Evolutionary conservation across 352 stramenopile species (phyloP), one percentile per base, ranked within the genome.

Genomic region (Globisporangium parvum): DNA sequence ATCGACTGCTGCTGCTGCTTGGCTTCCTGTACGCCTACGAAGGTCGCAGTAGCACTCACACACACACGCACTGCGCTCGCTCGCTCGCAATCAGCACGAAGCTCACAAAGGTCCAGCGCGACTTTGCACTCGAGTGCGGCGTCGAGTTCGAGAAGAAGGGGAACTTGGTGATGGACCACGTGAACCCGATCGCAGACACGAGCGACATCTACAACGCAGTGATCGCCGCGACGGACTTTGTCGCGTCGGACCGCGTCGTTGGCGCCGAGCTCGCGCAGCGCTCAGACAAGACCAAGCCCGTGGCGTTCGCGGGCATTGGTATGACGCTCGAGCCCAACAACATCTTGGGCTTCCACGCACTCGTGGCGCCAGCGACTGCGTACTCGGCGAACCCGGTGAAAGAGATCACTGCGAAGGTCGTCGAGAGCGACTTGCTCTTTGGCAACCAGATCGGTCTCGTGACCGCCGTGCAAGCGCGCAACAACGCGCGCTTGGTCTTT

Each of bases 401-500:
- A 64, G 67, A 71, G 52, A 85, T 86, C 65, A 84, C 73, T 31
- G 57, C 67, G 54, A 75, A 83, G 67, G 55, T 88, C 48, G 60
- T 79, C 52, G 56, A 74, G 67, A 75, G 77, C 57, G 76, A 88
- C 56, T 50, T 89, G 55, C 67, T 85, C 12, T 89, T 87, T 47
- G 77, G 78, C 53, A 80, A 86, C 53, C 69, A 88, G 60, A 87
- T 95, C 48, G 80, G 79, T 2, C 72, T 95, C 45, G 84, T 96
- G 31, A 87, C 78, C 10, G 87, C 78, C n/a, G 70, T 95, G 12
- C 91, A 97, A 65, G 85, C 64, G 15, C 87, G 90, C 51, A 97
- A 95, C 78, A 98, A 98, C 54, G 88, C 89, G 18, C 86, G 91
- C 11, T 67, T 97, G 21, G 62, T 96, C 24, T 88, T 98, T 55